Conservation (phyloP, 495 filamentous ascomycete species). For the Penicillium chermesinum region DNA sequence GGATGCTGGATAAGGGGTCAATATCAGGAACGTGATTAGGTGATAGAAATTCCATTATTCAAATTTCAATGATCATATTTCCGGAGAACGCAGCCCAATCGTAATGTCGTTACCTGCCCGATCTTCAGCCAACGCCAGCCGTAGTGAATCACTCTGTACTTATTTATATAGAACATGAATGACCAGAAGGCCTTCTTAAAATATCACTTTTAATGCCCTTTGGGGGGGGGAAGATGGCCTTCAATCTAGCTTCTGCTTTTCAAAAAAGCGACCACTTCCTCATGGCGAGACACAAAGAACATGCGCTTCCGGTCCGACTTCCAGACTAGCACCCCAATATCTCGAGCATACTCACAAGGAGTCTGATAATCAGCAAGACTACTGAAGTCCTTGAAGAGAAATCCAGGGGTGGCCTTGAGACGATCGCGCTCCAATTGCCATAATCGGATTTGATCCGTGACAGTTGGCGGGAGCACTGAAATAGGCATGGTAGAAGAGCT, state of each 20-base stretch:
- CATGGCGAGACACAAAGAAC: constrained; percentile 83
- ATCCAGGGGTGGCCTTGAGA: constrained; percentile 75
- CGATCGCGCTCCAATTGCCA: constrained; percentile 97
- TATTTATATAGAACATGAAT: constrained; percentile 1
- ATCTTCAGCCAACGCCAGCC: constrained; percentile 4
- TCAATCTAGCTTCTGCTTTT: constrained; percentile 49
- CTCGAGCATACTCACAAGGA: constrained; percentile 72
- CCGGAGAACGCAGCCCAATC: constrained; percentile 2
- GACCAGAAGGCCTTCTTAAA: too few relatives aligned
- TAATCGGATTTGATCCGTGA: constrained; percentile 93
- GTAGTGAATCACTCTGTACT: neutral
- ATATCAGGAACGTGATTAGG: too few relatives aligned
- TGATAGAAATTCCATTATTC: too few relatives aligned
- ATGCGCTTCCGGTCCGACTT: constrained; percentile 68
- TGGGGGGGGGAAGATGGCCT: too few relatives aligned
- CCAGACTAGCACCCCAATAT: constrained; percentile 89
- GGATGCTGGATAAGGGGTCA: too few relatives aligned
- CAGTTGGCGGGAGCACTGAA: constrained; percentile 82
- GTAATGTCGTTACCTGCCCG: constrained; percentile 12
- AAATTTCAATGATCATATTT: too few relatives aligned
- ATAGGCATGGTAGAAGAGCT: constrained; percentile 32
- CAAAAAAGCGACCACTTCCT: constrained; percentile 77
- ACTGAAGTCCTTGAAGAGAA: constrained; percentile 84
- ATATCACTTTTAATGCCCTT: too few relatives aligned
- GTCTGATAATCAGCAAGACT: constrained; percentile 69